These are phyloP conservation scores for Allium cepa DNA, from an alignment of 106 monocot species.

Conservation along the genomic window DNA sequence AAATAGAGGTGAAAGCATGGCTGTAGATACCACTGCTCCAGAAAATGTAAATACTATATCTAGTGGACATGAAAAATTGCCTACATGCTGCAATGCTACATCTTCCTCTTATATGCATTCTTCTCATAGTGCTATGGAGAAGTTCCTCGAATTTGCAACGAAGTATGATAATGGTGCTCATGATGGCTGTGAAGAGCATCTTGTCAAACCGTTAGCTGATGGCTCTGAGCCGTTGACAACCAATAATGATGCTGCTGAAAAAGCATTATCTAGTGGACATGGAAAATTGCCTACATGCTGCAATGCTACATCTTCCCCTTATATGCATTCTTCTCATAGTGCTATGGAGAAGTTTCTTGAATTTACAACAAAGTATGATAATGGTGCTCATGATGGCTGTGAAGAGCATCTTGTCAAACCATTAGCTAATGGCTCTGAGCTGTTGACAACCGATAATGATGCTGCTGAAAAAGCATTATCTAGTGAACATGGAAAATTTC, in stretches of 20 bases:
- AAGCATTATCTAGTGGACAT: not conserved
- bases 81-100: not conserved
- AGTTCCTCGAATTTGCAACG: not conserved
- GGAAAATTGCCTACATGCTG: not conserved
- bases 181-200: not conserved
- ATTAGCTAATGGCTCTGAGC: not conserved
- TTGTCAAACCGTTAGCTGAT: not conserved
- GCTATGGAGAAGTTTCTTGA: not conserved
- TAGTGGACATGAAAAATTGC: conserved; percentile 5
- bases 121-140: not conserved
- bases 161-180: not conserved
- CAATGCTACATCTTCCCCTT: not conserved
- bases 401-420: not conserved
- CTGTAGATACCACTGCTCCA: not conserved
- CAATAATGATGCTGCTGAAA: not conserved
- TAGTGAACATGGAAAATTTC: no score
- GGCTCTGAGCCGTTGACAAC: not conserved
- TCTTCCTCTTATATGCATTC: not conserved
- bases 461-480: not conserved
- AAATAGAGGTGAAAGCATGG: not conserved
- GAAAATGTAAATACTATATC: not conserved
- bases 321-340: not conserved
- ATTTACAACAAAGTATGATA: not conserved
- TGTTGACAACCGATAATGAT: not conserved
- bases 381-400: not conserved